Evolutionary conservation across 2,329 filamentous ascomycete species (phyloP).

Genomic region (Massarina eburnea): DNA sequence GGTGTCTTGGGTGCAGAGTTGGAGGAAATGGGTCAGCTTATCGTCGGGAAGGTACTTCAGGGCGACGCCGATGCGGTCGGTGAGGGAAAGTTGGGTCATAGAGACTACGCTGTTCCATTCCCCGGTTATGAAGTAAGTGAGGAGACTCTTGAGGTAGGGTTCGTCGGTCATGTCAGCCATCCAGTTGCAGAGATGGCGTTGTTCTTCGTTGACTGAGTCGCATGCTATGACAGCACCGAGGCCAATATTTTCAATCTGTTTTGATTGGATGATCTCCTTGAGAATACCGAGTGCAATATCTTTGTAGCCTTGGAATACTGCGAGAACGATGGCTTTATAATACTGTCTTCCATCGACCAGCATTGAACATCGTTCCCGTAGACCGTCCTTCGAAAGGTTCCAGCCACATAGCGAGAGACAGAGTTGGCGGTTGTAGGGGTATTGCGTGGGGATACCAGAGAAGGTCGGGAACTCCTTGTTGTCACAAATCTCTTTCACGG

Average conservation of each 20-base stretch:
- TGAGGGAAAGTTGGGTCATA: constrained; percentile 71
- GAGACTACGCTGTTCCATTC: constrained; percentile 75
- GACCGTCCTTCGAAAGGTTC: constrained; percentile 60
- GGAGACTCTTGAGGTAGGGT: constrained; percentile 77
- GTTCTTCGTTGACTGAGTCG: constrained; percentile 56
- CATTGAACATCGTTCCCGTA: constrained; percentile 51
- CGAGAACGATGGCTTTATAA: constrained; percentile 75
- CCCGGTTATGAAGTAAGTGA: constrained; percentile 73
- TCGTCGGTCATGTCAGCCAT: constrained; percentile 69
- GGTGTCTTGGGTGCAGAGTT: constrained; percentile 59
- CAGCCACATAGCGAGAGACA: constrained; percentile 75
- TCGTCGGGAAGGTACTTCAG: constrained; percentile 68
- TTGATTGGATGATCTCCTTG: constrained; percentile 66
- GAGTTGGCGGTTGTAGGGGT: constrained; percentile 70
- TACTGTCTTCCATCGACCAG: constrained; percentile 59
- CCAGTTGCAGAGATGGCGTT: constrained; percentile 63
- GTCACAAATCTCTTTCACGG: constrained; percentile 65
- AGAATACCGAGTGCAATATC: constrained; percentile 70
- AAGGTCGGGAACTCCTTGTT: constrained; percentile 64
- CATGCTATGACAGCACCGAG: constrained; percentile 52
- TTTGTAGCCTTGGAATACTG: constrained; percentile 71
- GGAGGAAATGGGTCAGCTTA: constrained; percentile 48
- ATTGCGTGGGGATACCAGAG: constrained; percentile 63
- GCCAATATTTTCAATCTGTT: constrained; percentile 61
- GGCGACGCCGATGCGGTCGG: constrained; percentile 74